Evolutionary conservation across 2,329 filamentous ascomycete genomes (phyloP), one percentile per base, ranked within the genome.

Genomic region (Thermochaetoides dissita): DNA sequence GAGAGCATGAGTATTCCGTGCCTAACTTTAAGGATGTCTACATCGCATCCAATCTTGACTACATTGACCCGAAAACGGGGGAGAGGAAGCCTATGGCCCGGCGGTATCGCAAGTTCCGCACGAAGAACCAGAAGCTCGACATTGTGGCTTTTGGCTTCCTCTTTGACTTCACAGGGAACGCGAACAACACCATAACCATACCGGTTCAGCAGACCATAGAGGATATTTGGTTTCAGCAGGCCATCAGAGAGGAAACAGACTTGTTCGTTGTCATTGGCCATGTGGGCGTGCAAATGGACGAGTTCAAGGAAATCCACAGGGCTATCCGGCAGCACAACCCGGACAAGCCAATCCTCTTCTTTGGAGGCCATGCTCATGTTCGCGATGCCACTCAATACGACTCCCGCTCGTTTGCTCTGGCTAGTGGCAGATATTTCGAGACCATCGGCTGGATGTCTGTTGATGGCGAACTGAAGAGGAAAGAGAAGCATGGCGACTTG

Each of bases 401-500:
- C 59, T 72, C 73, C 34, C 79, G 77, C 41, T 77, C 88, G 0
- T 79, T 83, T 48, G 88, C 81, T 1, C 67, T 96, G 6, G 87
- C 87, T 34, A 91, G 84, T 52, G 89, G 89, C 4, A 75, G 89
- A 1, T 96, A 95, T 60, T 82, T 95, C 68, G 89, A 96, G 65
- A 95, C 89, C 0, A 80, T 96, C 39, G 89, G 89, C 2, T 96
- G 91, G 72, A 78, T 91, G 74, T 94, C 87, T 0, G 77, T 95
- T 37, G 72, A 81, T 43, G 85, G 85, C 30, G 52, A 74, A 42
- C 51, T 59, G 35, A 65, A 64, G 49, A 59, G 58, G 46, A 55
- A 53, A 9, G 46, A 55, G 3, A 53, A 56, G 0, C 1, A 44
- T 0, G 63, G 40, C 8, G 34, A 28, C 10, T 24, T 59, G 35